Evolutionary conservation across 441 rosid species (phyloP).

Genomic region (Populus trichocarpa): DNA sequence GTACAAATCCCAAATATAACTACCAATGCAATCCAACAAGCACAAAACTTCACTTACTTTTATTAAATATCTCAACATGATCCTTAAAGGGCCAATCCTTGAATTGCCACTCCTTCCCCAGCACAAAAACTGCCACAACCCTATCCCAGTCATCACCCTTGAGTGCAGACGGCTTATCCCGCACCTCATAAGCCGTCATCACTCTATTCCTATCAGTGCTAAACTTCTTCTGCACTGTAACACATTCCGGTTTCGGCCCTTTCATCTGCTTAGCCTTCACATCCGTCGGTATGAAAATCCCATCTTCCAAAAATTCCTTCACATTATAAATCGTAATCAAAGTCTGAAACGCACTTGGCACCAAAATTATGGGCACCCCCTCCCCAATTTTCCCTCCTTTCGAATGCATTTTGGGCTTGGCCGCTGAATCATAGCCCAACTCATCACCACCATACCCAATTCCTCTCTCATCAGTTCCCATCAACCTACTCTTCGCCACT

Average conservation of each 20-base stretch:
- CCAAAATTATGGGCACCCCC: conserved; percentile 89
- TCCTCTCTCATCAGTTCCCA: conserved; percentile 83
- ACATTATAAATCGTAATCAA: conserved; percentile 88
- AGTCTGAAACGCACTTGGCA: conserved; percentile 91
- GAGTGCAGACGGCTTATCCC: conserved; percentile 88
- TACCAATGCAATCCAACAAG: neutral
- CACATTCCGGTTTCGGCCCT: conserved; percentile 81
- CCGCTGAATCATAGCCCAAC: conserved; percentile 44
- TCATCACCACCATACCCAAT: conserved; percentile 63
- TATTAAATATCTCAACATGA: conserved; percentile 87
- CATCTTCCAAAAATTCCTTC: conserved; percentile 92
- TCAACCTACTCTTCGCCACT: conserved; percentile 78
- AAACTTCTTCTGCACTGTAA: conserved; percentile 93
- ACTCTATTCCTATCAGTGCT: conserved; percentile 88
- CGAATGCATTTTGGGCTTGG: conserved; percentile 61
- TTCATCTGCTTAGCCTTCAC: conserved; percentile 86
- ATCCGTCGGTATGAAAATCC: conserved; percentile 77
- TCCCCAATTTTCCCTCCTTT: conserved; percentile 85
- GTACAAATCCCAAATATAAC: neutral
- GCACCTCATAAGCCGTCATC: conserved; percentile 86
- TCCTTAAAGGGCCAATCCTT: conserved; percentile 99
- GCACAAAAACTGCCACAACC: conserved; percentile 83
- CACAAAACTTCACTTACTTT: conserved; percentile 48
- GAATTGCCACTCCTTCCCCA: conserved; percentile 99
- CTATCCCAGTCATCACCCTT: conserved; percentile 90